A percentile compares a stretch with the other conserved stretches of the same genome.
Conservation (phyloP, 2,329 filamentous ascomycete species). For the Eutypella sp. region DNA sequence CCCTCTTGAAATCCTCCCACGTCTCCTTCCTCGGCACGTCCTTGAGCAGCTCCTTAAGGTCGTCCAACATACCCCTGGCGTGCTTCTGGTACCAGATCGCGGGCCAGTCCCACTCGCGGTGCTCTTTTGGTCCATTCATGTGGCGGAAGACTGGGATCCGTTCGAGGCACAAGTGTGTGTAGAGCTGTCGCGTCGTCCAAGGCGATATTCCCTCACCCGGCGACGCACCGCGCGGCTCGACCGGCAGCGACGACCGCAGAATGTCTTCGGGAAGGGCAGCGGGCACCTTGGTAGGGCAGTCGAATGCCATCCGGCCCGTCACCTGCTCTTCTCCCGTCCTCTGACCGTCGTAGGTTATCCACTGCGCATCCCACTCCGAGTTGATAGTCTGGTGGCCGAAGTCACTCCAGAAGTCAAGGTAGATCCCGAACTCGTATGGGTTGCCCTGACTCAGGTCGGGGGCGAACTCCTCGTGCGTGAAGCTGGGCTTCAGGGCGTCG, state of each 20-base stretch:
- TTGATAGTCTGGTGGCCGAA: conserved; percentile 1
- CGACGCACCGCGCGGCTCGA: background rate
- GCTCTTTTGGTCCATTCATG: background rate
- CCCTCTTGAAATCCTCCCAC: background rate
- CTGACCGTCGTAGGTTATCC: background rate
- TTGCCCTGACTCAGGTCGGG: background rate
- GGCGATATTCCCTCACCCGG: background rate
- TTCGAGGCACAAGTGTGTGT: background rate
- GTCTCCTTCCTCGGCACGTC: background rate
- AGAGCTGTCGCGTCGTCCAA: background rate
- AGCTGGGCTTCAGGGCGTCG: background rate
- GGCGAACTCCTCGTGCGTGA: conserved; percentile 1
- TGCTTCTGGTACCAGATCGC: background rate
- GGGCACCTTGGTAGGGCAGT: background rate
- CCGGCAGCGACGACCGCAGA: background rate
- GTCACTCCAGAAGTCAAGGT: background rate
- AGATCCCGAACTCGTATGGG: conserved; percentile 1
- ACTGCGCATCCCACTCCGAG: background rate
- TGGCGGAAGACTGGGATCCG: background rate
- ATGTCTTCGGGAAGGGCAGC: background rate
- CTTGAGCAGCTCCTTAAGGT: background rate
- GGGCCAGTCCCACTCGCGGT: background rate
- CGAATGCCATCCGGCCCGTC: background rate
- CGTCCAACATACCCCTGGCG: background rate
- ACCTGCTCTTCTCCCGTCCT: background rate